These are phyloP conservation scores for Penicillium sp. DNA, from an alignment of 2,329 filamentous ascomycete genomes.

Conservation along the genomic window DNA sequence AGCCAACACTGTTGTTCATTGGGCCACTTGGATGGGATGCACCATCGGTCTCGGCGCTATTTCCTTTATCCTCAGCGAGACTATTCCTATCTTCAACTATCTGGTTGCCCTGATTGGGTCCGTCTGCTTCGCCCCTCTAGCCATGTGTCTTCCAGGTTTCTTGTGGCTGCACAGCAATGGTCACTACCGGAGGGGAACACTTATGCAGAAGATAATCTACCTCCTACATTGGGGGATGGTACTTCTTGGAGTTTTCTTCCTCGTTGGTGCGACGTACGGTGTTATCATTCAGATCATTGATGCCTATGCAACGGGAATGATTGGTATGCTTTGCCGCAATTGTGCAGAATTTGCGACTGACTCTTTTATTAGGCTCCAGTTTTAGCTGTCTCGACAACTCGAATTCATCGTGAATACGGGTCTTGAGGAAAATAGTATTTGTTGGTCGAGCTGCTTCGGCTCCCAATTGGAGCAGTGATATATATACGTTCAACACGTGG, in stretches of 20 bases:
- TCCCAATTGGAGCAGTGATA: not conserved
- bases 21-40: constrained; percentile 44
- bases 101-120: constrained; percentile 43
- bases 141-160: constrained; percentile 40
- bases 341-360: not conserved
- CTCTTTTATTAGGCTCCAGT: constrained; percentile 11
- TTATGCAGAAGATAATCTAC: constrained; percentile 32
- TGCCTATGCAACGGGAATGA: constrained; percentile 16
- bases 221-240: constrained; percentile 37
- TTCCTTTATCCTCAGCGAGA: constrained; percentile 43
- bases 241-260: constrained; percentile 38
- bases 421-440: not conserved
- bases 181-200: constrained; percentile 32
- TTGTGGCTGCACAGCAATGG: constrained; percentile 45
- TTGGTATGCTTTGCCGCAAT: constrained; percentile 12
- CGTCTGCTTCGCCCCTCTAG: constrained; percentile 45
- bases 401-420: constrained; percentile 6
- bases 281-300: constrained; percentile 18
- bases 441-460: not conserved
- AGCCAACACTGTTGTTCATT: constrained; percentile 42
- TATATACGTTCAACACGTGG: not conserved
- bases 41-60: constrained; percentile 36
- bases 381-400: constrained; percentile 24
- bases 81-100: constrained; percentile 48
- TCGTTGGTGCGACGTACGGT: constrained; percentile 36